phyloP scores from a whole-genome alignment of 331 rosid genomes.

The Telfairia occidentalis region DNA sequence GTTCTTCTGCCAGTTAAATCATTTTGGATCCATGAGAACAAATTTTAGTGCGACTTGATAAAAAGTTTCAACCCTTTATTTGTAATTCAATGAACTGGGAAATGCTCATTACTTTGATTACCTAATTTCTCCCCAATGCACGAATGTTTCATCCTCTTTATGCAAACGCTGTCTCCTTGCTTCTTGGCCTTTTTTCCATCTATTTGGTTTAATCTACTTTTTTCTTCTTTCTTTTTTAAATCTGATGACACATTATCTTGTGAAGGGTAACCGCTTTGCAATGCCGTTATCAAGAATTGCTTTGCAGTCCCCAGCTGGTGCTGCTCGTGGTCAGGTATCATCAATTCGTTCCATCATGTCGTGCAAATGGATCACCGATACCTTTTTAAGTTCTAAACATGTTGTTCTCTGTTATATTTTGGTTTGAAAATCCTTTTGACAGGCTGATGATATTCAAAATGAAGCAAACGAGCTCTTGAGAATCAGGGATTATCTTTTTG shows the following conservation, averaged over 20 bases:
- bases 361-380: background rate
- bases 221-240: background rate
- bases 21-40: background rate
- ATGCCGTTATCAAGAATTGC: constrained; percentile 84
- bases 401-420: background rate
- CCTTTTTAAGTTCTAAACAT: background rate
- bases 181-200: background rate
- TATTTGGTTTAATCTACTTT: background rate
- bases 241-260: constrained; percentile 8
- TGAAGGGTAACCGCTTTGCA: constrained; percentile 63
- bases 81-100: background rate
- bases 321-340: constrained; percentile 92
- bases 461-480: constrained; percentile 88
- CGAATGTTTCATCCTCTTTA: background rate
- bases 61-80: background rate
- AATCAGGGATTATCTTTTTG: constrained; percentile 63
- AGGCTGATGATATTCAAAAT: constrained; percentile 85
- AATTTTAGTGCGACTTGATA: background rate
- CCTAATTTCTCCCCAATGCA: background rate
- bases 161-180: background rate
- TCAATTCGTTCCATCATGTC: background rate
- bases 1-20: background rate
- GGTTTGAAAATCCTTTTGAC: constrained; percentile 9
- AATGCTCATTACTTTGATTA: background rate
- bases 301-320: constrained; percentile 74